phyloP scores from a whole-genome alignment of 2,329 filamentous ascomycete species.

The Verticillium isaacii region DNA sequence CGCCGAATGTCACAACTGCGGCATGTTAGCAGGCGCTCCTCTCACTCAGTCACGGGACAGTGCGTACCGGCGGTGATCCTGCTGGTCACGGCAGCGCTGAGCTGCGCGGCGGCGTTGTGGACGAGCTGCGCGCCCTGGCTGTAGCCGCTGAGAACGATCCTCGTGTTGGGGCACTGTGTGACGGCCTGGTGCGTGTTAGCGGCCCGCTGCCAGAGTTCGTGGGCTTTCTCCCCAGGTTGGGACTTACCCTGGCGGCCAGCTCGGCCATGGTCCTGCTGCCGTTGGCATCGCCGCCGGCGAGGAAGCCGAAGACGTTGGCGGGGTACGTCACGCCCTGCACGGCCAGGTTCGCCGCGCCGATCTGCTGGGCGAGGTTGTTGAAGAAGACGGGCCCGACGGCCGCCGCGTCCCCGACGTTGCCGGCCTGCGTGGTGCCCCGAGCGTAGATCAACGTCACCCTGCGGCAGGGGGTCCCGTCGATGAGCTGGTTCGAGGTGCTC shows the following conservation, averaged over 20 bases:
- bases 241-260: background rate
- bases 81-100: slow-evolving; percentile 26
- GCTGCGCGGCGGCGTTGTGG: slow-evolving; percentile 34
- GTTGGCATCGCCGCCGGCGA: slow-evolving; percentile 36
- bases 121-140: slow-evolving; percentile 34
- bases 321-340: slow-evolving; percentile 52
- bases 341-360: slow-evolving; percentile 38
- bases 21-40: background rate
- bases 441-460: slow-evolving; percentile 50
- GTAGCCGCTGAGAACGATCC: slow-evolving; percentile 42
- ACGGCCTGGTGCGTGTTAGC: slow-evolving; percentile 21
- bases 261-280: slow-evolving; percentile 37
- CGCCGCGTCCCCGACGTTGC: slow-evolving; percentile 44
- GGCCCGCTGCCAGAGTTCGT: background rate
- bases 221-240: background rate
- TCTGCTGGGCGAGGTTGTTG: slow-evolving; percentile 31
- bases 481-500: slow-evolving; percentile 13
- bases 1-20: slow-evolving; percentile 12
- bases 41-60: background rate
- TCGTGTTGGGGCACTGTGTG: slow-evolving; percentile 36
- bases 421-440: slow-evolving; percentile 47
- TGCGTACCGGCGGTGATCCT: slow-evolving; percentile 19
- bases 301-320: slow-evolving; percentile 38
- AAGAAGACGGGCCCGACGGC: slow-evolving; percentile 43
- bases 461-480: slow-evolving; percentile 28